Evolutionary conservation across 306 rosid species (phyloP).

Genomic region (Fragaria iinumae): DNA sequence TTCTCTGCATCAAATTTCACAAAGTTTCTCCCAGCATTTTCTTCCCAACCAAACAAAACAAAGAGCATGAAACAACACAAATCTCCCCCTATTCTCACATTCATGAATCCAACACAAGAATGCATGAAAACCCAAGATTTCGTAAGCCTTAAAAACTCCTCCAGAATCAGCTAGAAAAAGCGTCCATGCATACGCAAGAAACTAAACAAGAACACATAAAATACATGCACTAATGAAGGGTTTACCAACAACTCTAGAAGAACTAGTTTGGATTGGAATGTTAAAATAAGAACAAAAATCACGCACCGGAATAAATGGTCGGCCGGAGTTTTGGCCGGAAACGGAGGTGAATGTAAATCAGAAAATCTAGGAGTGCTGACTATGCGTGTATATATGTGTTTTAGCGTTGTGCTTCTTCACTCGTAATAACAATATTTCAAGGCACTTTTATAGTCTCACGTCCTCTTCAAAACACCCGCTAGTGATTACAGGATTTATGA

Average conservation of each 20-base stretch:
- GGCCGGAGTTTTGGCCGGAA: neutral
- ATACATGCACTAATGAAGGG: neutral
- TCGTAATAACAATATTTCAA: neutral
- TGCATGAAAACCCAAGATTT: slow-evolving; percentile 1
- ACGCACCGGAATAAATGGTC: neutral
- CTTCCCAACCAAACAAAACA: slow-evolving; percentile 21
- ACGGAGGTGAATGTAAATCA: neutral
- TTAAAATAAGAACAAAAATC: neutral
- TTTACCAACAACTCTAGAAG: neutral
- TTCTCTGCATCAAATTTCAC: neutral
- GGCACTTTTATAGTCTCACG: neutral
- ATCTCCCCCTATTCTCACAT: neutral
- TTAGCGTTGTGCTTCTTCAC: neutral
- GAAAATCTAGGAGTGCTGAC: neutral
- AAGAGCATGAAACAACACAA: neutral
- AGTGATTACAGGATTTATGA: neutral
- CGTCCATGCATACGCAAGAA: slow-evolving; percentile 1
- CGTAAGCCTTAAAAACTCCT: neutral
- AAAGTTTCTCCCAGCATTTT: neutral
- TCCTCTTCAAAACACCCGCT: slow-evolving; percentile 17
- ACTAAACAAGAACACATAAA: neutral
- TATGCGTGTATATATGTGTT: neutral
- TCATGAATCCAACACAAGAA: neutral
- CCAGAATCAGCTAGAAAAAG: neutral
- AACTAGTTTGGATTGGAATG: neutral